A percentile compares a stretch with the other conserved stretches of the same genome.
Conservation (phyloP, 1,284 basidiomycete genomes). For the Waitea zeae region DNA sequence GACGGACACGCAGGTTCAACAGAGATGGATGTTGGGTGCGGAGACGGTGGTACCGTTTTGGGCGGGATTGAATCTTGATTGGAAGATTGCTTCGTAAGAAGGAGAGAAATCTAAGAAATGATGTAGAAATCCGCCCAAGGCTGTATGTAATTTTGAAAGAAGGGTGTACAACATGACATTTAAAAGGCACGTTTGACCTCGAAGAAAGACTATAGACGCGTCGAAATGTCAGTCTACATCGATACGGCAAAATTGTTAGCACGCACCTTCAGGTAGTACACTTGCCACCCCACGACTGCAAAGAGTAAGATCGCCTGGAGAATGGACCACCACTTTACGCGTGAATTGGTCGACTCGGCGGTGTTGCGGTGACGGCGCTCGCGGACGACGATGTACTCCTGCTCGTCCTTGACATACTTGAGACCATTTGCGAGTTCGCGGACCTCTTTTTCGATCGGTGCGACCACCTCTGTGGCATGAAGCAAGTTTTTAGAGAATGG, state of each 20-base stretch:
- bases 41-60: slow-evolving; percentile 78
- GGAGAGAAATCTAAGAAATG: too few species aligned
- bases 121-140: too few species aligned
- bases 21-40: slow-evolving; percentile 29
- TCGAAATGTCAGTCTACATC: slow-evolving; percentile 5
- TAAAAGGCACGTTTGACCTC: slow-evolving; percentile 89
- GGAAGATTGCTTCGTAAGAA: too few species aligned
- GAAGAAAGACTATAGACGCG: slow-evolving; percentile 55
- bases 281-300: slow-evolving; percentile 87
- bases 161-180: too few species aligned
- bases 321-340: slow-evolving; percentile 99
- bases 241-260: slow-evolving; percentile 1
- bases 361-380: slow-evolving; percentile 91
- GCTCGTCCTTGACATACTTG: slow-evolving; percentile 92
- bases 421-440: slow-evolving; percentile 75
- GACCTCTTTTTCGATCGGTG: slow-evolving; percentile 94
- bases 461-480: slow-evolving; percentile 44
- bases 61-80: slow-evolving; percentile 71
- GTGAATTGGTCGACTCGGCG: slow-evolving; percentile 85
- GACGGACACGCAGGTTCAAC: slow-evolving; percentile 28
- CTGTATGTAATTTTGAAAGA: too few species aligned
- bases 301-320: slow-evolving; percentile 80
- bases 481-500: slow-evolving; percentile 9
- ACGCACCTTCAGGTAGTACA: slow-evolving; percentile 90
- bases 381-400: slow-evolving; percentile 93